Evolutionary conservation across 768 basidiomycete genomes (phyloP).

Genomic region (Kwoniella pini): DNA sequence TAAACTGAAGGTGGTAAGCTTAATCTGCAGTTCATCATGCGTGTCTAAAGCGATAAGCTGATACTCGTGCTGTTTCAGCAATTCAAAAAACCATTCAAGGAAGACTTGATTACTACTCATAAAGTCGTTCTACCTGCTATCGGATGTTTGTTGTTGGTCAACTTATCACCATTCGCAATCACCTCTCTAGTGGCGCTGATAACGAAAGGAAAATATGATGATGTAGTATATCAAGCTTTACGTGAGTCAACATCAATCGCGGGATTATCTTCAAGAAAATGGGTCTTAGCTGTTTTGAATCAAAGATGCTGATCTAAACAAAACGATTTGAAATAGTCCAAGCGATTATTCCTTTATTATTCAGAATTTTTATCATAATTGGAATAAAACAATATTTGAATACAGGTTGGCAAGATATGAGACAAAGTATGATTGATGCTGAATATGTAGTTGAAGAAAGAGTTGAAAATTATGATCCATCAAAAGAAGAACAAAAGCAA

Average conservation of each 20-base stretch:
- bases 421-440: slow-evolving; percentile 41
- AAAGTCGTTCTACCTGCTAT: slow-evolving; percentile 5
- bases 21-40: no score
- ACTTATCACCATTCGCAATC: slow-evolving; percentile 3
- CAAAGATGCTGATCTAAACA: no score
- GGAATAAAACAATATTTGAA: slow-evolving; percentile 3
- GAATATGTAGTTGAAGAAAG: slow-evolving; percentile 46
- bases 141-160: background rate
- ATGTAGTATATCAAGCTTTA: slow-evolving; percentile 10
- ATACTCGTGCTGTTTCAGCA: slow-evolving; percentile 5
- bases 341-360: slow-evolving; percentile 13
- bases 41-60: background rate
- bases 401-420: background rate
- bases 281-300: background rate
- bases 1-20: slow-evolving; percentile 13
- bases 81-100: slow-evolving; percentile 8
- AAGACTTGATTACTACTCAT: slow-evolving; percentile 11
- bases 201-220: background rate
- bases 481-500: no score
- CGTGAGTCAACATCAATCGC: slow-evolving; percentile 8
- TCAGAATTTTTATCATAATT: background rate
- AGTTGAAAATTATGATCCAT: slow-evolving; percentile 43
- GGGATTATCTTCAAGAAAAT: background rate
- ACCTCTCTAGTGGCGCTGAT: background rate
- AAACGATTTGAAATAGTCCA: no score